A percentile compares a stretch with the other conserved stretches of the same genome.
Evolutionary conservation across 106 monocot genomes (phyloP).

Genomic region (Platanthera guangdongensis): DNA sequence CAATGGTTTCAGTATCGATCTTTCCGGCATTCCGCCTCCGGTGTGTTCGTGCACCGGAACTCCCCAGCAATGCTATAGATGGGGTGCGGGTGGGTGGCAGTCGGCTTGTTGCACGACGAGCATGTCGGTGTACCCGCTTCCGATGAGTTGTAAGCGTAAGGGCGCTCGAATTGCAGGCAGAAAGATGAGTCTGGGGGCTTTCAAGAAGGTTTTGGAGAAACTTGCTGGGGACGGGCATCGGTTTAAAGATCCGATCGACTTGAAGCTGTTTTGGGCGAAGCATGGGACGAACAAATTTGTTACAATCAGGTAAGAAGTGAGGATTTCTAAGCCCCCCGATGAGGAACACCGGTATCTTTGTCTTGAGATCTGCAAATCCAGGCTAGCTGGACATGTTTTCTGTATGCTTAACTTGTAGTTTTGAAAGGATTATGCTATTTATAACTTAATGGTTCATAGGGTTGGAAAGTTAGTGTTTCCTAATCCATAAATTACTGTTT

Average conservation of each 20-base stretch:
- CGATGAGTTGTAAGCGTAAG: constrained; percentile 34
- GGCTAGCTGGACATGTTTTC: too few species aligned
- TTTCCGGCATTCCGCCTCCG: constrained; percentile 41
- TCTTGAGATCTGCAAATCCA: too few species aligned
- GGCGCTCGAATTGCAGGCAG: constrained; percentile 44
- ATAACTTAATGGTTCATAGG: too few species aligned
- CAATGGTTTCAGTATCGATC: constrained; percentile 42
- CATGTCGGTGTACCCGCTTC: constrained; percentile 36
- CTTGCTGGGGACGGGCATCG: constrained; percentile 42
- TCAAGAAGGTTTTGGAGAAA: constrained; percentile 55
- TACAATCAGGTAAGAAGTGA: constrained; percentile 31
- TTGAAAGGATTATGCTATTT: too few species aligned
- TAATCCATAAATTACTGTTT: too few species aligned
- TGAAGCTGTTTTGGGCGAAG: constrained; percentile 42
- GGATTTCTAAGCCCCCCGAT: too few species aligned
- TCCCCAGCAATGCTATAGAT: constrained; percentile 37
- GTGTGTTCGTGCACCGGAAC: constrained; percentile 42
- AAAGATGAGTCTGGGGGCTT: constrained; percentile 53
- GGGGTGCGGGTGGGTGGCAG: constrained; percentile 51
- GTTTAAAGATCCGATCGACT: constrained; percentile 40
- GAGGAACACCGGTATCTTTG: too few species aligned
- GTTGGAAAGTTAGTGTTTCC: too few species aligned
- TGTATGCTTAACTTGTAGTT: too few species aligned
- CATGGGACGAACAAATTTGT: constrained; percentile 60
- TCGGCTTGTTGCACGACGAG: constrained; percentile 46